Percentiles rank a stretch among this genome's conserved stretches.
phyloP scores from a whole-genome alignment of 1,284 basidiomycete genomes.

The Trichosporon ovoides region DNA sequence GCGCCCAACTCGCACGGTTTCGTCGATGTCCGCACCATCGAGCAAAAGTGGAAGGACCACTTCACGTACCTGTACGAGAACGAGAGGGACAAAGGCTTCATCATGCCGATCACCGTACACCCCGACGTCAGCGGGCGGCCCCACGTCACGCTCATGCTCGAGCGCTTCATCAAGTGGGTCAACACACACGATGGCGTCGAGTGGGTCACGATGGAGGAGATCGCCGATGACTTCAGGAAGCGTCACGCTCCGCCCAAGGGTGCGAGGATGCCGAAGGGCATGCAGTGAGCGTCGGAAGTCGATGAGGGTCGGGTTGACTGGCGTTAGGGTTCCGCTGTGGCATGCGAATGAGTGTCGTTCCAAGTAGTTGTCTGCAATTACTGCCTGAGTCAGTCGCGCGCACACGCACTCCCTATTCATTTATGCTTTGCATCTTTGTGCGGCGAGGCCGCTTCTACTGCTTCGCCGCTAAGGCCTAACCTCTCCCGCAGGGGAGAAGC shows the following conservation, averaged over 20 bases:
- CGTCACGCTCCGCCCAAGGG: constrained; percentile 26
- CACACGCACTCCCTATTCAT: neutral
- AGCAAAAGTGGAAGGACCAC: constrained; percentile 70
- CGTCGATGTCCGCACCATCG: constrained; percentile 64
- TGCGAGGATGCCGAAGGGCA: constrained; percentile 33
- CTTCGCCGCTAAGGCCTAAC: constrained; percentile 3
- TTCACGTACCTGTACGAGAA: constrained; percentile 61
- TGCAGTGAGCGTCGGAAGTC: neutral
- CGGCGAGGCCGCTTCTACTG: constrained; percentile 12
- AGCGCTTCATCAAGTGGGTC: constrained; percentile 72
- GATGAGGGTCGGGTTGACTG: neutral
- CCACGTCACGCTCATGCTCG: constrained; percentile 69
- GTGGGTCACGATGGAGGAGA: constrained; percentile 61
- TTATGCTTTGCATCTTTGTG: constrained; percentile 15
- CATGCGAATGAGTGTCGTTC: too few species aligned
- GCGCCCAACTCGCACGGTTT: constrained; percentile 64
- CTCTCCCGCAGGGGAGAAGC: neutral
- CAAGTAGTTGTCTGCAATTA: neutral
- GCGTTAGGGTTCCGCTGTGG: neutral
- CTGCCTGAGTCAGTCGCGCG: neutral
- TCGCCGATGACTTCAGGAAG: constrained; percentile 34
- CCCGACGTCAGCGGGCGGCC: constrained; percentile 55
- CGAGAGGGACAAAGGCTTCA: constrained; percentile 50
- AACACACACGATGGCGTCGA: constrained; percentile 66
- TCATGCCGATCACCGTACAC: constrained; percentile 65